phyloP scores from a whole-genome alignment of 257 asterid species.

The Capsicum rhomboideum region DNA sequence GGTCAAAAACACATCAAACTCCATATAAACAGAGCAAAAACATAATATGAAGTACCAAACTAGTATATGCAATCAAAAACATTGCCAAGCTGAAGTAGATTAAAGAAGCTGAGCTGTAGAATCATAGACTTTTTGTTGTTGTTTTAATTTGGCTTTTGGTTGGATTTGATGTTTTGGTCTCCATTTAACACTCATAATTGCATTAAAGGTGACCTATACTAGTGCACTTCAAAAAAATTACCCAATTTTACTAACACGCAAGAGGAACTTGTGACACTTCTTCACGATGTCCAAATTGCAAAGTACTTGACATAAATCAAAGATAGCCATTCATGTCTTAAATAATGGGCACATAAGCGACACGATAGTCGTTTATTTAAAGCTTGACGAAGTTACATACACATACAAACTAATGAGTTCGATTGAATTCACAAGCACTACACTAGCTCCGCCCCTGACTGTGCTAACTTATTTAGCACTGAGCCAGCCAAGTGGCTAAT shows the following conservation, averaged over 20 bases:
- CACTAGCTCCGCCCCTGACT: not conserved
- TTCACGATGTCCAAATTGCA: not conserved
- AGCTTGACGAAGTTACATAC: not conserved
- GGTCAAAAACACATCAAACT: too few species aligned
- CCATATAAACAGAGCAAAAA: too few species aligned
- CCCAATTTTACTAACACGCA: not conserved
- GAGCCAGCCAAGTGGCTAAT: constrained; percentile 18
- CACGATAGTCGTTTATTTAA: not conserved
- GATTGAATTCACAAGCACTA: not conserved
- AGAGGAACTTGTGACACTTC: too few species aligned
- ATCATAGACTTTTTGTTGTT: too few species aligned
- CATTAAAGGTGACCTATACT: not conserved
- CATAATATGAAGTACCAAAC: too few species aligned
- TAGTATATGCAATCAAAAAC: too few species aligned
- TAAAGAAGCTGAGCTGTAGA: too few species aligned
- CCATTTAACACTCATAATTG: not conserved
- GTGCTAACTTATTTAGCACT: not conserved
- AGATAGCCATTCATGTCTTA: not conserved
- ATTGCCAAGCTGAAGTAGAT: too few species aligned
- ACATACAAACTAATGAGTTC: not conserved
- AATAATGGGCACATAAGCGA: not conserved
- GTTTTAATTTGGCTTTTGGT: too few species aligned
- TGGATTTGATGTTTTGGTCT: not conserved
- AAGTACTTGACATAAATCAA: not conserved
- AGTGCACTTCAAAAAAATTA: not conserved